phyloP scores from a whole-genome alignment of 2,329 filamentous ascomycete species.

The Cordyceps fumosorosea region DNA sequence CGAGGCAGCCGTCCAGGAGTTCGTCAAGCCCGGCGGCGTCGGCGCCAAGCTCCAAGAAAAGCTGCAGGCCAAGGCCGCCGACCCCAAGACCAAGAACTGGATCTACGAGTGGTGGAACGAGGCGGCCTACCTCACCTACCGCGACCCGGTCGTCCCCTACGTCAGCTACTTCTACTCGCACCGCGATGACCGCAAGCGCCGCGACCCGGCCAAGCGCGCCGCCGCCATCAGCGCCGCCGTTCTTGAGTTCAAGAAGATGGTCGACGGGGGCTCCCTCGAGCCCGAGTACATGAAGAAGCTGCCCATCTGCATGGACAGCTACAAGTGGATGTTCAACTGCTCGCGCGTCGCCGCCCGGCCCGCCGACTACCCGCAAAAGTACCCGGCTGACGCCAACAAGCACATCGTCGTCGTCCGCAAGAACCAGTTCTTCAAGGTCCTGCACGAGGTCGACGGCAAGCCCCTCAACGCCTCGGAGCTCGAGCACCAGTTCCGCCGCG shows the following conservation, averaged over 20 bases:
- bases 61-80: constrained; percentile 69
- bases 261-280: constrained; percentile 75
- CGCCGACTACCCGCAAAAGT: constrained; percentile 79
- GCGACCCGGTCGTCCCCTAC: constrained; percentile 93
- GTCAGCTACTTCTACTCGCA: constrained; percentile 99
- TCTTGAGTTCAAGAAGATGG: constrained; percentile 90
- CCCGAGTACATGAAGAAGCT: constrained; percentile 98
- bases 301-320: constrained; percentile 96
- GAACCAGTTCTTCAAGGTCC: constrained; percentile 95
- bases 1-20: constrained; percentile 79
- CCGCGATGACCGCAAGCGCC: constrained; percentile 80
- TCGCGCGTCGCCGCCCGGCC: constrained; percentile 78
- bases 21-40: constrained; percentile 77
- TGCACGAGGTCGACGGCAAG: constrained; percentile 72
- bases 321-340: constrained; percentile 98
- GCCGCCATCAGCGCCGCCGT: constrained; percentile 81
- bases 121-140: constrained; percentile 83
- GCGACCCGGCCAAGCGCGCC: constrained; percentile 85
- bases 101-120: constrained; percentile 98
- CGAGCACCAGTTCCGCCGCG: constrained; percentile 77
- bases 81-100: constrained; percentile 87
- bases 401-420: constrained; percentile 88
- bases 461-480: constrained; percentile 86
- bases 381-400: constrained; percentile 65
- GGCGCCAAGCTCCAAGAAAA: constrained; percentile 84